Conservation (phyloP, 306 rosid genomes). For the Erythrophleum fordii region DNA sequence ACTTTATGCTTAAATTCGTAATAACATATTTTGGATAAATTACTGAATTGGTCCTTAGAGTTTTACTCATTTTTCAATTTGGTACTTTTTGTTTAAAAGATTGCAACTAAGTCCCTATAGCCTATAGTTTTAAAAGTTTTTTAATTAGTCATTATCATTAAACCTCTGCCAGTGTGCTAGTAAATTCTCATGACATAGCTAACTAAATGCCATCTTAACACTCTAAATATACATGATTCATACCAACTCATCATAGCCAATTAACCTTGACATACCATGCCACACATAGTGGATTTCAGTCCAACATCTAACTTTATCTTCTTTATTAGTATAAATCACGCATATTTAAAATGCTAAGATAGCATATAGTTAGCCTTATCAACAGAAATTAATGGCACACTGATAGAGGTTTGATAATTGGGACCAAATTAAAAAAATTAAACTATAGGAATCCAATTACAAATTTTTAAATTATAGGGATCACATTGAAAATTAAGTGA, state of each 20-base stretch:
- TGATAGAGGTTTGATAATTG: not conserved
- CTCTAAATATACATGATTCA: not conserved
- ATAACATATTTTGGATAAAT: not conserved
- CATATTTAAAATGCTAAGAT: not conserved
- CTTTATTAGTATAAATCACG: not conserved
- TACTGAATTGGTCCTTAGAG: not conserved
- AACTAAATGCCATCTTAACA: not conserved
- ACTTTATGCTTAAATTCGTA: constrained; percentile 8
- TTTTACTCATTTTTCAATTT: not conserved
- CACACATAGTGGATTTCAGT: not conserved
- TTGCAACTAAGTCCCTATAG: not conserved
- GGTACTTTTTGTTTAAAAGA: not conserved
- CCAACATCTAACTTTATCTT: not conserved
- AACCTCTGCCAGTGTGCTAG: not conserved
- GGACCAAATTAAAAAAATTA: not conserved
- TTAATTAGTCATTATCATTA: too few relatives aligned
- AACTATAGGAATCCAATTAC: not conserved
- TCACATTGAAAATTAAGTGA: not conserved
- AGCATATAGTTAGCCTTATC: not conserved
- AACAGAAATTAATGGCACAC: not conserved
- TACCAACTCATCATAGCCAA: not conserved
- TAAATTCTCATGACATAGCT: not conserved
- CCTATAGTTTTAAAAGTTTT: too few relatives aligned
- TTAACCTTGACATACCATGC: not conserved
- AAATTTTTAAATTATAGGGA: not conserved